Percentiles rank a stretch among this genome's conserved stretches.
phyloP scores from a whole-genome alignment of 2,329 filamentous ascomycete genomes.

The Aureobasidium sp. region DNA sequence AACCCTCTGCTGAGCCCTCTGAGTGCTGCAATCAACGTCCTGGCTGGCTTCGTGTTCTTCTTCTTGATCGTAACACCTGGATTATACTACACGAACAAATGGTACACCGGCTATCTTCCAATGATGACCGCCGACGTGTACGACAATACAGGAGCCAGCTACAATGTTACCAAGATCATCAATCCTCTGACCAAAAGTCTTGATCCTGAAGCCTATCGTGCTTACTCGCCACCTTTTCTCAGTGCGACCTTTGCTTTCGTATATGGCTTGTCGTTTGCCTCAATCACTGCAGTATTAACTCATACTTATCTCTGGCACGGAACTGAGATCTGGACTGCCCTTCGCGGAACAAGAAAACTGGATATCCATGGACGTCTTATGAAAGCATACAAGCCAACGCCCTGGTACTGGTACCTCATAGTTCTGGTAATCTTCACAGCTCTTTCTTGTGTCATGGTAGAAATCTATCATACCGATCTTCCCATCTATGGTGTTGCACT shows the following conservation, averaged over 20 bases:
- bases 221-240: conserved; percentile 35
- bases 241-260: conserved; percentile 30
- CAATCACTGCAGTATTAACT: conserved; percentile 28
- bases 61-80: conserved; percentile 37
- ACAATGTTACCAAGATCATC: conserved; percentile 73
- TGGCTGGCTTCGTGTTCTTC: conserved; percentile 35
- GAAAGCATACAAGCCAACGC: conserved; percentile 73
- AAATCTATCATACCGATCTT: conserved; percentile 21
- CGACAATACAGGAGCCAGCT: conserved; percentile 72
- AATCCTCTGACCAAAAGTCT: conserved; percentile 35
- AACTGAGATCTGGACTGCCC: conserved; percentile 24
- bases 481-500: conserved; percentile 82
- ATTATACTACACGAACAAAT: conserved; percentile 34
- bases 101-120: conserved; percentile 73
- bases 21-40: conserved; percentile 34
- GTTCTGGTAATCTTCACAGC: conserved; percentile 20
- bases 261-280: conserved; percentile 30
- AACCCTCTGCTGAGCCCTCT: conserved; percentile 45
- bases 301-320: conserved; percentile 29
- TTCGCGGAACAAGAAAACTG: conserved; percentile 19
- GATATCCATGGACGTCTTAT: conserved; percentile 66
- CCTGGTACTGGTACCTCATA: conserved; percentile 54
- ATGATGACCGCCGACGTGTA: conserved; percentile 79
- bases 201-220: conserved; percentile 22
- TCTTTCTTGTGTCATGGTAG: conserved; percentile 20